Conservation (phyloP, 108 stramenopile genomes). For the Schizochytrium sp. region DNA sequence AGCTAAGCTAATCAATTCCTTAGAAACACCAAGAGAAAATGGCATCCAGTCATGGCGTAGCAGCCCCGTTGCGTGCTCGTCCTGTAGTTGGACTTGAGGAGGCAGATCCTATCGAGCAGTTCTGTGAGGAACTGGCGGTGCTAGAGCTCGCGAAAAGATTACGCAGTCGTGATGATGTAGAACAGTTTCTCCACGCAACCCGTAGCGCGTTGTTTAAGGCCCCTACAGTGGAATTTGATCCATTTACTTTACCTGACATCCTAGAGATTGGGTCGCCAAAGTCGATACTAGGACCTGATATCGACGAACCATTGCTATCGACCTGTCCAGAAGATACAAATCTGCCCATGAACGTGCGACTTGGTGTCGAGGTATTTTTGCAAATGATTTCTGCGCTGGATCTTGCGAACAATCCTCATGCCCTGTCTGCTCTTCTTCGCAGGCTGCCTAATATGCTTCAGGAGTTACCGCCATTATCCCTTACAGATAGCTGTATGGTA, state of each 20-base stretch:
- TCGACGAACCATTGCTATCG: background rate
- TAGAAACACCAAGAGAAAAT: too few relatives aligned
- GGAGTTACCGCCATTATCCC: constrained; percentile 14
- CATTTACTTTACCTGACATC: constrained; percentile 14
- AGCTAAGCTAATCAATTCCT: too few relatives aligned
- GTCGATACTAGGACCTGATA: background rate
- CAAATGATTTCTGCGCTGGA: constrained; percentile 33
- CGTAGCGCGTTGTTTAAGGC: background rate
- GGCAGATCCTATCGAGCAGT: background rate
- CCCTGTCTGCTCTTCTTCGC: background rate
- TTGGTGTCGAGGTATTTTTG: constrained; percentile 39
- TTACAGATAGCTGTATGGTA: background rate
- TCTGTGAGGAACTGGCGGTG: constrained; percentile 18
- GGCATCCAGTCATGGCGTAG: too few relatives aligned
- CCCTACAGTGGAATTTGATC: background rate
- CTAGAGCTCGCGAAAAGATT: constrained; percentile 4
- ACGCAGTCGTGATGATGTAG: background rate
- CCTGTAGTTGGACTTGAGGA: background rate
- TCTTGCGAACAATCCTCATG: background rate
- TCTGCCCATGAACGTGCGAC: constrained; percentile 45
- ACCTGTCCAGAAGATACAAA: background rate
- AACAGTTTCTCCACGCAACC: background rate
- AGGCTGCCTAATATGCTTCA: background rate
- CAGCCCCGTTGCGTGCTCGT: background rate
- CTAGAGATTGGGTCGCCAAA: constrained; percentile 10